Base-by-base conservation (phyloP, 805 yeast genomes). In the Tetrapisispora namnaoensis region DNA sequence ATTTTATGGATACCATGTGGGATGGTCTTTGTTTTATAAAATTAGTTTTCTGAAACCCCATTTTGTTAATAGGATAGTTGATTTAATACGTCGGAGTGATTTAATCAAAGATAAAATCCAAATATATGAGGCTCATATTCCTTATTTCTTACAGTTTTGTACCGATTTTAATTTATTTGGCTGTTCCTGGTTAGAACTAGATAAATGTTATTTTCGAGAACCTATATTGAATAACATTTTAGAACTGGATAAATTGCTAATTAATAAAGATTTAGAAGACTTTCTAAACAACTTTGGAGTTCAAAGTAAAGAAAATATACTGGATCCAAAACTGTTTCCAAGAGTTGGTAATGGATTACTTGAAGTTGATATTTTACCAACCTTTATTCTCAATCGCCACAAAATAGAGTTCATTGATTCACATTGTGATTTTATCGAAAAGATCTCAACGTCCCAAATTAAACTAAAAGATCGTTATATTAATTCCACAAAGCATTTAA, bases 151-250 rank as follows among this genome's bases (percentile, higher is more conserved):
- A 7, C 97, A 93, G 59, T 88, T 91, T 59, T 63, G 87, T 27
- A 72, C 85, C 0, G 99, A 93, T 60, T 88, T 75, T 65, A 90
- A 91, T 59, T 65, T 91, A 30, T 86, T 75, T 60, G 95, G 96
- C 1, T 86, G 96, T 63, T 80, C 82, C 5, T 86, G 95, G 91
- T 51, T 90, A 21, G 67, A 73, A 17, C 49, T 82, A 1, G 56
- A 61, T 2, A 54, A 67, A 4, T 66, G 76, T 22, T 75, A 67
- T 52, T 83, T 84, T 61, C 62, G 96, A 47, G 59, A 68, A 3
- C 93, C 95, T 0, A 55, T 80, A 9, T 48, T 76, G 7, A 65
- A 61, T 42, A 51, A 70, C 50, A 50, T 55, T 24, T 50, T 68
- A 56, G 50, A 59, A 50, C 39, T 60, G 46, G 56, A 61, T 51